Conservation (phyloP, 805 yeast genomes). For the Wickerhamomyces canadensis region DNA sequence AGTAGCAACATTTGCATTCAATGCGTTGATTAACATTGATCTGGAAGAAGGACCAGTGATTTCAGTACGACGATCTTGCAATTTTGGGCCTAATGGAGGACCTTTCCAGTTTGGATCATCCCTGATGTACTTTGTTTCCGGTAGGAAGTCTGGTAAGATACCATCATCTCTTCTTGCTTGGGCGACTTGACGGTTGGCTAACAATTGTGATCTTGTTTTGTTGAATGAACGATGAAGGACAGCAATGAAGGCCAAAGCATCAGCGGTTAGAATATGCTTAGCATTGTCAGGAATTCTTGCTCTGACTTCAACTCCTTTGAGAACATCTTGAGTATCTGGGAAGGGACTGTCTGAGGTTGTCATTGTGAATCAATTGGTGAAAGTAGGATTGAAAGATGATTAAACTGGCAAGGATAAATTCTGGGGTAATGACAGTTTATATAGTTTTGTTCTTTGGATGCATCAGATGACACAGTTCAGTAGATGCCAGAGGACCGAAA, state of each 20-base stretch:
- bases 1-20: constrained; percentile 73
- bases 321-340: constrained; percentile 23
- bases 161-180: constrained; percentile 63
- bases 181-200: constrained; percentile 55
- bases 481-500: no score
- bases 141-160: constrained; percentile 53
- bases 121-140: constrained; percentile 66
- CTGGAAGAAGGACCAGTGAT: constrained; percentile 85
- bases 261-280: constrained; percentile 33
- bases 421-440: no score
- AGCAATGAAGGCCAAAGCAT: constrained; percentile 64
- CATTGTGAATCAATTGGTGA: constrained; percentile 4
- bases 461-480: no score
- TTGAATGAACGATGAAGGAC: constrained; percentile 71
- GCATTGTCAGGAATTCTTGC: constrained; percentile 35
- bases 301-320: constrained; percentile 32
- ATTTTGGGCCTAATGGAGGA: constrained; percentile 64
- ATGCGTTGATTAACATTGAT: constrained; percentile 77
- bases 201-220: constrained; percentile 48
- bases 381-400: background rate
- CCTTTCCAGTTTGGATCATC: constrained; percentile 75
- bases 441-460: no score
- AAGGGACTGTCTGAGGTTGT: constrained; percentile 20
- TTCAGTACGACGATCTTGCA: constrained; percentile 71
- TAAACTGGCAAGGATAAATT: background rate